Evolutionary conservation across 176 grass and related monocot genomes (phyloP).

Genomic region (Carex cristatella): DNA sequence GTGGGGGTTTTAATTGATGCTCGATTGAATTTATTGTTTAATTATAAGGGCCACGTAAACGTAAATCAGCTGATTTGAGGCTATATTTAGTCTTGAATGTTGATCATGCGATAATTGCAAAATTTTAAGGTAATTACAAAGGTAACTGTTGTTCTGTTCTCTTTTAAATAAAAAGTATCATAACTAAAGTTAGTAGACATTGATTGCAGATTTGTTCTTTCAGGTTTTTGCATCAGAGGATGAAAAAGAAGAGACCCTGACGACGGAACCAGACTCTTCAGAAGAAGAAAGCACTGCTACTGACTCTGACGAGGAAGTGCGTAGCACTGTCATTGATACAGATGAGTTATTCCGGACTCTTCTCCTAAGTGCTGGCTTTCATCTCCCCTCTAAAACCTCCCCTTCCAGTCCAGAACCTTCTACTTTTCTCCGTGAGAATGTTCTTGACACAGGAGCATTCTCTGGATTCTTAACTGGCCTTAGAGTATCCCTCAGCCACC

Average conservation of each 20-base stretch:
- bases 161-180: not conserved
- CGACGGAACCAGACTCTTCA: constrained; percentile 70
- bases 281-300: constrained; percentile 66
- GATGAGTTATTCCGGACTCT: constrained; percentile 53
- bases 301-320: constrained; percentile 59
- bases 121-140: not conserved
- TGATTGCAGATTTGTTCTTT: constrained; percentile 1
- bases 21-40: not conserved
- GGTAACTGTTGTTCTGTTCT: not conserved
- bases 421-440: constrained; percentile 72
- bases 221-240: constrained; percentile 93
- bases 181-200: not conserved
- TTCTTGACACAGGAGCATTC: constrained; percentile 77
- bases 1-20: not conserved
- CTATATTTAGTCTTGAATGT: not conserved
- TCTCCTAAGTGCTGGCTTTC: constrained; percentile 73
- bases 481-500: constrained; percentile 82
- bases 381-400: constrained; percentile 64
- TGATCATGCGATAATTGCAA: not conserved
- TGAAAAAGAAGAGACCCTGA: constrained; percentile 73
- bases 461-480: constrained; percentile 77
- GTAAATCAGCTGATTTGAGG: not conserved
- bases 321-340: not conserved
- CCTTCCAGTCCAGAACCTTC: constrained; percentile 27
- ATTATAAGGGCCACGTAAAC: not conserved